These are phyloP conservation scores for Phyllosticta capitalensis DNA, from an alignment of 2,329 filamentous ascomycete species.

Conservation along the genomic window DNA sequence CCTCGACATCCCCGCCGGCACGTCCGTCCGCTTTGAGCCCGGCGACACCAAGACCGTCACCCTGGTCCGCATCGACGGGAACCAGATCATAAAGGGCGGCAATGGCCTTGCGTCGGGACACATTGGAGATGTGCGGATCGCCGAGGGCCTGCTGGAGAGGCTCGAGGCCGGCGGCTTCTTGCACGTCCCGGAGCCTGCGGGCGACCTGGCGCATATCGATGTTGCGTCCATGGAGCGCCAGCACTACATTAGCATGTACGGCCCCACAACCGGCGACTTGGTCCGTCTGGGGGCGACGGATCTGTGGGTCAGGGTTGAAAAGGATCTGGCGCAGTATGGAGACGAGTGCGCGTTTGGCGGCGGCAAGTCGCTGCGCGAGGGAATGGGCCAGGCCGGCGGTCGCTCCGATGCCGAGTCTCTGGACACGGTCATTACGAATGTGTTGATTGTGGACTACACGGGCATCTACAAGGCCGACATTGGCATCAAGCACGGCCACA, in stretches of 20 bases:
- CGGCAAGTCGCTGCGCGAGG: conserved; percentile 85
- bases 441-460: conserved; percentile 79
- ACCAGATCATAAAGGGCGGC: conserved; percentile 71
- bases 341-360: conserved; percentile 95
- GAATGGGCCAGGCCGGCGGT: conserved; percentile 88
- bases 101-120: conserved; percentile 67
- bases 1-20: conserved; percentile 83
- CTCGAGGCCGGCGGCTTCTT: conserved; percentile 68
- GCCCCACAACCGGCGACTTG: conserved; percentile 80
- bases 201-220: conserved; percentile 47
- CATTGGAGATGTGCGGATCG: conserved; percentile 53
- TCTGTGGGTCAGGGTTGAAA: conserved; percentile 84
- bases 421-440: conserved; percentile 83
- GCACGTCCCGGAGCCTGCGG: conserved; percentile 58
- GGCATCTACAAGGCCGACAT: conserved; percentile 97
- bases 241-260: conserved; percentile 82
- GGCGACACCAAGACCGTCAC: conserved; percentile 86
- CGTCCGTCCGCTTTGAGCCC: conserved; percentile 86
- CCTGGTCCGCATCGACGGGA: conserved; percentile 78
- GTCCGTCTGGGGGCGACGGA: conserved; percentile 75
- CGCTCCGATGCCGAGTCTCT: conserved; percentile 61
- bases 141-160: conserved; percentile 55
- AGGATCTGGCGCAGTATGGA: conserved; percentile 73
- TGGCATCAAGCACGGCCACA: conserved; percentile 77
- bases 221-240: conserved; percentile 63